phyloP scores from a whole-genome alignment of 1,139 yeast genomes.

The Candida pseudoviswanathii region DNA sequence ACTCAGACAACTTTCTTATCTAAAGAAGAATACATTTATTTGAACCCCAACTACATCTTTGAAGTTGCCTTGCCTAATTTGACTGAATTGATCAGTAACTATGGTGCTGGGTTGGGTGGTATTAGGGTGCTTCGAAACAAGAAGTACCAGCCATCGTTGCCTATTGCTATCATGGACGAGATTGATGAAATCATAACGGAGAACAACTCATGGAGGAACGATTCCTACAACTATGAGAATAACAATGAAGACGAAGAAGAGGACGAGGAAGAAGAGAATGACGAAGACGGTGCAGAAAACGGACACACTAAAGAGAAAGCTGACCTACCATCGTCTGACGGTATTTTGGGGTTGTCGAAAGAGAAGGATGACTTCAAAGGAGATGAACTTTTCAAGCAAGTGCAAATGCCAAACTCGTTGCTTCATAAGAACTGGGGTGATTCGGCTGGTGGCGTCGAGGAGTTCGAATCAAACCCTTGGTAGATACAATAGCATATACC shows the following conservation, averaged over 20 bases:
- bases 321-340: not conserved
- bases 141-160: conserved; percentile 64
- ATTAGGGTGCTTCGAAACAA: conserved; percentile 45
- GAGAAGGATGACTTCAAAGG: conserved; percentile 31
- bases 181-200: conserved; percentile 55
- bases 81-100: conserved; percentile 58
- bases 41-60: conserved; percentile 52
- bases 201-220: conserved; percentile 35
- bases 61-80: conserved; percentile 60
- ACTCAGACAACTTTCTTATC: conserved; percentile 43
- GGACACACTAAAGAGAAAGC: conserved; percentile 5
- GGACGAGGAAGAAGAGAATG: conserved; percentile 18
- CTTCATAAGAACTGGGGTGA: conserved; percentile 55
- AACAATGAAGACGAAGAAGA: conserved; percentile 18
- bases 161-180: conserved; percentile 59
- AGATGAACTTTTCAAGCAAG: conserved; percentile 52
- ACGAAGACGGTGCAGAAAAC: conserved; percentile 16
- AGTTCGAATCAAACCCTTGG: conserved; percentile 52
- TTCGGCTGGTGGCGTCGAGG: conserved; percentile 38
- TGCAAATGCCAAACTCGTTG: conserved; percentile 52
- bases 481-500: conserved; percentile 13
- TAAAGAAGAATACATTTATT: conserved; percentile 45
- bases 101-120: conserved; percentile 66
- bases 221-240: conserved; percentile 40
- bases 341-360: not conserved